Evolutionary conservation across 148 eudicot genomes (phyloP).

Genomic region (Persicaria tinctoria): DNA sequence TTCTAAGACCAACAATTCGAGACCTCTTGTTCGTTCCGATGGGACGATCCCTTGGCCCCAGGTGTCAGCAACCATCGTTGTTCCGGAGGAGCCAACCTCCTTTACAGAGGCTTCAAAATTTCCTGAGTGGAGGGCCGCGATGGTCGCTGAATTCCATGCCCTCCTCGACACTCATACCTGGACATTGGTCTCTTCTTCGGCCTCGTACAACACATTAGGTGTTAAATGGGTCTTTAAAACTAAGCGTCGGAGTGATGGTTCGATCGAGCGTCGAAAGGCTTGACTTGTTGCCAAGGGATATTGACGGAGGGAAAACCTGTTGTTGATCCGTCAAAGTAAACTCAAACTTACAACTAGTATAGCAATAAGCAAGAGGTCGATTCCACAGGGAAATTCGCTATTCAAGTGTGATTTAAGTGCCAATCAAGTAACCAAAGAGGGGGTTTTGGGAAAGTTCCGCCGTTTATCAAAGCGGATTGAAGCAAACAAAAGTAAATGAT

Average conservation of each 20-base stretch:
- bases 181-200: background rate
- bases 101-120: background rate
- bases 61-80: background rate
- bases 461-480: too few relatives aligned
- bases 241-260: background rate
- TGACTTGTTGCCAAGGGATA: conserved; percentile 8
- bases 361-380: too few relatives aligned
- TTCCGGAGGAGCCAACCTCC: background rate
- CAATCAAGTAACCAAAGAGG: too few relatives aligned
- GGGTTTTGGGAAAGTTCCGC: too few relatives aligned
- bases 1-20: background rate
- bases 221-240: background rate
- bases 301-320: too few relatives aligned
- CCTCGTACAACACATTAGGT: background rate
- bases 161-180: background rate
- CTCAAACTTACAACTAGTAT: too few relatives aligned
- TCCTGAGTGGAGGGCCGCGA: background rate
- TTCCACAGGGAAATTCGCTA: too few relatives aligned
- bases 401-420: too few relatives aligned
- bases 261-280: background rate
- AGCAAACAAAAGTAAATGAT: too few relatives aligned
- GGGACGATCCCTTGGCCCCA: background rate
- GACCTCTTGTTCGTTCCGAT: background rate
- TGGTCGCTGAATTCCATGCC: background rate
- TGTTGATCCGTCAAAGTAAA: too few relatives aligned